Evolutionary conservation across 176 grass and related monocot genomes (phyloP).

Genomic region (Avena insularis): DNA sequence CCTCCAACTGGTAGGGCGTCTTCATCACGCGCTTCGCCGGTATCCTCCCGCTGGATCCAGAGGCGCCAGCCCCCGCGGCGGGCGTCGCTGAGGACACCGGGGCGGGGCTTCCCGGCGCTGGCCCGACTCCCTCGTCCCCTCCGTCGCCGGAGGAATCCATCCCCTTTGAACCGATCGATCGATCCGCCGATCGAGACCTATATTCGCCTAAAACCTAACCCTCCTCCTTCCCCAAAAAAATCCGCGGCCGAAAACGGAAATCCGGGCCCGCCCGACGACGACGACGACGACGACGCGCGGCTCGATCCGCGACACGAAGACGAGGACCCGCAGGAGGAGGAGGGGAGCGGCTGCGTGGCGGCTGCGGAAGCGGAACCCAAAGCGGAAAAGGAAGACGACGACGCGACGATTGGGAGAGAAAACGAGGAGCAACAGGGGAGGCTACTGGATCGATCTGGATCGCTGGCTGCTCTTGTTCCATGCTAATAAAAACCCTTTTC

Average conservation of each 20-base stretch:
- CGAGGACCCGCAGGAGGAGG: background rate
- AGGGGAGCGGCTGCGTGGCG: background rate
- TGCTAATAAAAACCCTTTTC: constrained; percentile 66
- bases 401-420: background rate
- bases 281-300: background rate
- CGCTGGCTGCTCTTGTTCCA: constrained; percentile 47
- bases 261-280: background rate
- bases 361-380: constrained; percentile 25
- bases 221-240: background rate
- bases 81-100: background rate
- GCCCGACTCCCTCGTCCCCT: constrained; percentile 47
- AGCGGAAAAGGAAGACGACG: background rate
- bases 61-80: constrained; percentile 43
- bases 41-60: constrained; percentile 60
- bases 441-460: constrained; percentile 58
- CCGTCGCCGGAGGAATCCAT: constrained; percentile 81
- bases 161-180: constrained; percentile 6
- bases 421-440: constrained; percentile 34
- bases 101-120: constrained; percentile 38
- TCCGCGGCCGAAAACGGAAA: background rate
- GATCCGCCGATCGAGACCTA: constrained; percentile 48
- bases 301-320: constrained; percentile 31
- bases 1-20: constrained; percentile 92
- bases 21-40: constrained; percentile 87
- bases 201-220: constrained; percentile 54